Evolutionary conservation across 2,329 filamentous ascomycete species (phyloP), one percentile per base, ranked within the genome.

Genomic region (Aspergillus udagawae): DNA sequence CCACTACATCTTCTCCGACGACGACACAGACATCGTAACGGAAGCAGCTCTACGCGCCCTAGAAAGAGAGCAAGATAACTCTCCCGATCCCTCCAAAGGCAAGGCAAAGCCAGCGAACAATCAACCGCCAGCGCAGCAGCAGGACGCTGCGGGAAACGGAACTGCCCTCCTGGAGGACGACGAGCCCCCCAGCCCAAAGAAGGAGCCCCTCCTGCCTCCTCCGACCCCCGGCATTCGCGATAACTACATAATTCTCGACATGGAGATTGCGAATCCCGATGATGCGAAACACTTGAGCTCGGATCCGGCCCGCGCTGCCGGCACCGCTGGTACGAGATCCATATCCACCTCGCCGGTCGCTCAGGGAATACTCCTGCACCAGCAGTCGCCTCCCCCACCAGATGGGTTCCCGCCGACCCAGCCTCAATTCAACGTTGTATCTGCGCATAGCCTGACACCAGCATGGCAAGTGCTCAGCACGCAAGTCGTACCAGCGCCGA

Each of bases 1-100:
- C 1, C 91, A 93, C 77, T 97, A 97, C 77, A 83, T 97, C 68
- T 97, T 99, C 78, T 85, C 85, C 65, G 92, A 97, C 73, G 94
- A 97, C 74, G 92, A 97, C 69, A 84, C 86, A 1, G 89, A 92
- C 49, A 79, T 89, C 48, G 79, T 96, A 41, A 89, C 89, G 1
- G 82, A 85, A 41, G 86, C 89, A 1, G 82, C 82, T 4, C 73
- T 87, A 58, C 79, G 80, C 35, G 79, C 80, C 21, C 71, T 86
- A 73, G 74, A 84, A 70, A 54, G 77, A 56, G 75, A 79, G 52
- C 71, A 77, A 54, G 65, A 72, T 17, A 55, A 28, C 4, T 55
- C 63, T 25, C 57, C 73, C 57, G 66, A 68, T n/a, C 50, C 67
- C 60, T 29, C 28, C 7, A 64, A 60, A n/a, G 53, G 51, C 2